Base-by-base conservation (phyloP, 768 basidiomycete species). In the Mycena haematopus region DNA sequence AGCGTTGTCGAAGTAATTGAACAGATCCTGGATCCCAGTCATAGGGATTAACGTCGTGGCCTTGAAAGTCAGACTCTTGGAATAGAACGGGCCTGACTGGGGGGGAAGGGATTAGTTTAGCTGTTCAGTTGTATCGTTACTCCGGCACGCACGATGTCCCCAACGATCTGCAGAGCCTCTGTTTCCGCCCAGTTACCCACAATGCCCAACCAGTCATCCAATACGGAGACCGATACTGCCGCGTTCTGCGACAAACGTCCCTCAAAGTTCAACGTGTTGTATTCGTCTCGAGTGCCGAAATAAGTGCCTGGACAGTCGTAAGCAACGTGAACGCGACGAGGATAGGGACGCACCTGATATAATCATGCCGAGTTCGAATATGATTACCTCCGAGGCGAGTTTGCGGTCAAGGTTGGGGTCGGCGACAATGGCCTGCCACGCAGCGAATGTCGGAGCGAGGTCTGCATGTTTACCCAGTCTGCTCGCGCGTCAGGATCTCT, bases 181-280 rank as follows among this genome's bases (percentile, higher is more conserved):
- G 47, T 67, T 14, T 67, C 58, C 2, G 66, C 66, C 66, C 63
- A 68, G 55, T 65, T 62, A 6, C 47, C 63, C n/a, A 68, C 66
- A 15, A 60, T 24, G 1, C 63, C 56, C 17, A 68, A 52, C 66
- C 66, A 68, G n/a, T 38, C 24, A n/a, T 68, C 66, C 22, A 68
- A 5, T 3, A 38, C 45, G 7, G 66, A 61, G 31, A 68, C 63
- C 0, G 63, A 49, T 4, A 27, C 55, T 8, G 58, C 60, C 7
- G 60, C 63, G 40, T 56, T 61, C 51, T 35, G n/a, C 27, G 47
- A 21, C 0, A 68, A 61, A 14, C 67, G 67, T 5, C 36, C 45
- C 45, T 49, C 22, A 36, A 65, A 67, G 51, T 63, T 67, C 11
- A 67, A 45, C 19, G 58, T 55, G 59, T 68, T 53, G 57, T 61